A percentile compares a stretch with the other conserved stretches of the same genome.
Conservation (phyloP, 805 yeast species). For the Cyberlindnera galapagoensis region DNA sequence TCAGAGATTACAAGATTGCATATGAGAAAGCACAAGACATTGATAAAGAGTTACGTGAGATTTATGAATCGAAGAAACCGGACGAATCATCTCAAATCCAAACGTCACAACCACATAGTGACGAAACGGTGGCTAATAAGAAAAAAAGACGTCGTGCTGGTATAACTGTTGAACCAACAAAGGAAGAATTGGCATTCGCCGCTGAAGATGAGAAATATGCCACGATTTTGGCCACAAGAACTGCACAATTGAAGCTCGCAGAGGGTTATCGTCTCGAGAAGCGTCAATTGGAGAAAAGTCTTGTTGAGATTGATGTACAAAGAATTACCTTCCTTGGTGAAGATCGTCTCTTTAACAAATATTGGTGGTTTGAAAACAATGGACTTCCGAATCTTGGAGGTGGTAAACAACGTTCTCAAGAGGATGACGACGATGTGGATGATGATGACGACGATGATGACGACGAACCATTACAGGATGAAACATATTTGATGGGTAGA, state of each 20-base stretch:
- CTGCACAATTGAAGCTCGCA: slow-evolving; percentile 29
- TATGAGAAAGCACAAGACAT: slow-evolving; percentile 45
- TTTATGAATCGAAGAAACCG: slow-evolving; percentile 20
- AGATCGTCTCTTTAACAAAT: slow-evolving; percentile 78
- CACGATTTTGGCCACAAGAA: slow-evolving; percentile 38
- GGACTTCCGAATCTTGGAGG: slow-evolving; percentile 60
- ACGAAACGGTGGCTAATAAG: slow-evolving; percentile 2
- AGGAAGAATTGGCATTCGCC: slow-evolving; percentile 31
- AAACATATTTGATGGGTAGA: slow-evolving; percentile 71
- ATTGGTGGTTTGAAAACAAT: slow-evolving; percentile 92
- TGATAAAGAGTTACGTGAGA: slow-evolving; percentile 34
- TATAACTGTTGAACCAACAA: slow-evolving; percentile 31
- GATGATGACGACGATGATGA: slow-evolving; percentile 39
- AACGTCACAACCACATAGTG: slow-evolving; percentile 13
- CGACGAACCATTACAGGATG: slow-evolving; percentile 42
- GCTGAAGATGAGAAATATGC: slow-evolving; percentile 37
- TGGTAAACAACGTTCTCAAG: slow-evolving; percentile 24
- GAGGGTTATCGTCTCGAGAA: slow-evolving; percentile 44
- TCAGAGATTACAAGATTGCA: slow-evolving; percentile 49
- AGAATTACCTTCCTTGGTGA: slow-evolving; percentile 71
- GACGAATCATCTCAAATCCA: too few relatives aligned
- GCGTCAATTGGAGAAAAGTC: slow-evolving; percentile 48
- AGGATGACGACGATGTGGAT: slow-evolving; percentile 30
- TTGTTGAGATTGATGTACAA: slow-evolving; percentile 70
- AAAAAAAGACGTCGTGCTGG: slow-evolving; percentile 28